A percentile compares a stretch with the other conserved stretches of the same genome.
Conservation (phyloP, 2,329 filamentous ascomycete genomes). For the Pleoardoris graminearum region DNA sequence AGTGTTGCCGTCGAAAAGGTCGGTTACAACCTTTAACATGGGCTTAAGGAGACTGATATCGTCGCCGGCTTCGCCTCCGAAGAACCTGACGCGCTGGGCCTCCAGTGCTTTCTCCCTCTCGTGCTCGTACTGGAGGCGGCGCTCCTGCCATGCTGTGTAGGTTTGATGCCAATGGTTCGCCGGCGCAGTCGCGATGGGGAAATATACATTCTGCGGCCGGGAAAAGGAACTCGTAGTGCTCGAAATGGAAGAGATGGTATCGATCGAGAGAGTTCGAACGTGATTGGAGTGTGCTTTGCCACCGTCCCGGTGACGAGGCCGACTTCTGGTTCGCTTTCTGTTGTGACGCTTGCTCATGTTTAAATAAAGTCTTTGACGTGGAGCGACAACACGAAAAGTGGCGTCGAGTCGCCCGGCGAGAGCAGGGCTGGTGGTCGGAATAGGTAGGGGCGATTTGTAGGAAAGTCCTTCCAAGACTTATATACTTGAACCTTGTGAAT, state of each 20-base stretch:
- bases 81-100: constrained; percentile 47
- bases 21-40: constrained; percentile 53
- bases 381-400: constrained; percentile 2
- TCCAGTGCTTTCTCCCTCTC: constrained; percentile 36
- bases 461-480: constrained; percentile 27
- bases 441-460: constrained; percentile 14
- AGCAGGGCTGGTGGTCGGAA: constrained; percentile 32
- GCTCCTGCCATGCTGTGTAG: constrained; percentile 44
- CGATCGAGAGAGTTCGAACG: constrained; percentile 35
- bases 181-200: constrained; percentile 22
- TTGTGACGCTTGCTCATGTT: constrained; percentile 51
- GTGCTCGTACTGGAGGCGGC: constrained; percentile 35
- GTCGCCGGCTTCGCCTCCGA: constrained; percentile 49
- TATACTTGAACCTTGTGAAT: constrained; percentile 27
- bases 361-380: constrained; percentile 1
- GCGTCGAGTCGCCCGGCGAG: constrained; percentile 33
- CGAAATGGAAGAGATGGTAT: constrained; percentile 32
- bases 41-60: constrained; percentile 49
- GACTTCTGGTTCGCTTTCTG: constrained; percentile 49
- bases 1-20: constrained; percentile 49
- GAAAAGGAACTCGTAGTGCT: constrained; percentile 29
- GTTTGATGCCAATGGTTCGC: constrained; percentile 44
- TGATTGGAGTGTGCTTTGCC: constrained; percentile 32
- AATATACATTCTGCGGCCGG: constrained; percentile 11
- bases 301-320: constrained; percentile 45